Base-by-base conservation (phyloP, 768 basidiomycete species). In the Psilocybe tampanensis region DNA sequence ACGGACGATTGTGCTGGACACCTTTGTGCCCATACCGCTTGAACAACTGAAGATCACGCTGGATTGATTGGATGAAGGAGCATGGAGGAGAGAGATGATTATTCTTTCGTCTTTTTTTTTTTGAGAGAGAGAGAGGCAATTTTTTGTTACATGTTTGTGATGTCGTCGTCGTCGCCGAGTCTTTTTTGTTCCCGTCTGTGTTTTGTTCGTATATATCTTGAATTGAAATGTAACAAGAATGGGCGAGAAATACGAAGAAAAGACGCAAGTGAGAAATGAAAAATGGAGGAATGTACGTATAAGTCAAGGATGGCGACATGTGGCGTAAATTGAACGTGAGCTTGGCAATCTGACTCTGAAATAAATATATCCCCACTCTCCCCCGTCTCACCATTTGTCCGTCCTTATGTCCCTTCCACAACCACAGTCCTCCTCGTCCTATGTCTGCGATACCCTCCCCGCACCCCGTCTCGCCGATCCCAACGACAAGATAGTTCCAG, bases 1-100 rank as follows among this genome's bases (percentile, higher is more conserved):
- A 63, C 86, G 92, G 75, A 86, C 86, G 45, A 92, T 98, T 77
- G 84, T 89, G 71, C 74, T 98, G 72, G 88, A 95, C 69, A 86
- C 84, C 63, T 98, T 98, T 79, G 90, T 89, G 74, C 97, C 97
- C 73, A 96, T 98, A 89, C 95, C 96, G 73, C 80, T 95, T 74
- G 95, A 98, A 72, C 88, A 97, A 75, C 77, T 98, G 77, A 88
- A 88, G 80, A 94, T 98, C 76, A 86, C 89, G 74, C 83, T 98
- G 76, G 95, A 98, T 75, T 94, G 81, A 89, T 36, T 21, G 50
- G 43, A 34, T 5, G 29, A 9, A 9, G 29, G 29, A 29, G 29
- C 5, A 29, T 9, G 4, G 5, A 29, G 29, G 29, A 29, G 45
- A 32, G n/a, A 43, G 22, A 72, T 44, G 18, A 59, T 49, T 54